Conservation (phyloP, 2,329 filamentous ascomycete species). For the Fusarium sp. region DNA sequence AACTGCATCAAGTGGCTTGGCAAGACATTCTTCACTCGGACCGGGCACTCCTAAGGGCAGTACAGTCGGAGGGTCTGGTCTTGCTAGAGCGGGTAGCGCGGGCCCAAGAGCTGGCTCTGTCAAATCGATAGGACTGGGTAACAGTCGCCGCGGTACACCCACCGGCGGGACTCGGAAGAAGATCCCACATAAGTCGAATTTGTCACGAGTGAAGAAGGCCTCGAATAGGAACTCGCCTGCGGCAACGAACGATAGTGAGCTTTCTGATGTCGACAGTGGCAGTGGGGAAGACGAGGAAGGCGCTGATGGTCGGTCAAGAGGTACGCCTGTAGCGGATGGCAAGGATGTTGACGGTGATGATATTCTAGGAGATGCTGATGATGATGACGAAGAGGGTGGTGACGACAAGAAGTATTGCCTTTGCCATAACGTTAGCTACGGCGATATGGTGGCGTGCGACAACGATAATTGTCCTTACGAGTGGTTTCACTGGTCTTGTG, state of each 20-base stretch:
- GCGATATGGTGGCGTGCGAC: slow-evolving; percentile 91
- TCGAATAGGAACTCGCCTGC: slow-evolving; percentile 71
- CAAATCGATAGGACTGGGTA: slow-evolving; percentile 58
- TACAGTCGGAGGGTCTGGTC: slow-evolving; percentile 51
- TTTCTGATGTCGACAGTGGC: slow-evolving; percentile 72
- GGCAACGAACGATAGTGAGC: slow-evolving; percentile 73
- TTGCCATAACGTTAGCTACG: slow-evolving; percentile 86
- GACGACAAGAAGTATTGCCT: slow-evolving; percentile 87
- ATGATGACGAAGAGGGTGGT: slow-evolving; percentile 76
- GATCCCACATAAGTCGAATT: slow-evolving; percentile 68
- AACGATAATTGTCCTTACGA: slow-evolving; percentile 84
- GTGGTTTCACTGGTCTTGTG: slow-evolving; percentile 89
- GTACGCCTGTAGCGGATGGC: slow-evolving; percentile 52
- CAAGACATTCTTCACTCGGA: slow-evolving; percentile 72
- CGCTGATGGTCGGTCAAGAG: slow-evolving; percentile 51
- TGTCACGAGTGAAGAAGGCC: slow-evolving; percentile 73
- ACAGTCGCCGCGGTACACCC: slow-evolving; percentile 64
- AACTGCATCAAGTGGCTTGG: slow-evolving; percentile 68
- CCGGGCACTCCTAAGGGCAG: slow-evolving; percentile 70
- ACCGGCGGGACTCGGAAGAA: slow-evolving; percentile 62
- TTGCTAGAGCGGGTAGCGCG: slow-evolving; percentile 68
- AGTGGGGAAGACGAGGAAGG: slow-evolving; percentile 66
- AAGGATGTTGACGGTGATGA: slow-evolving; percentile 65
- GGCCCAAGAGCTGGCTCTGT: slow-evolving; percentile 66
- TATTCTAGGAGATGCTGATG: slow-evolving; percentile 66